Evolutionary conservation across 495 filamentous ascomycete genomes (phyloP).

Genomic region (Elasticomyces elasticus): DNA sequence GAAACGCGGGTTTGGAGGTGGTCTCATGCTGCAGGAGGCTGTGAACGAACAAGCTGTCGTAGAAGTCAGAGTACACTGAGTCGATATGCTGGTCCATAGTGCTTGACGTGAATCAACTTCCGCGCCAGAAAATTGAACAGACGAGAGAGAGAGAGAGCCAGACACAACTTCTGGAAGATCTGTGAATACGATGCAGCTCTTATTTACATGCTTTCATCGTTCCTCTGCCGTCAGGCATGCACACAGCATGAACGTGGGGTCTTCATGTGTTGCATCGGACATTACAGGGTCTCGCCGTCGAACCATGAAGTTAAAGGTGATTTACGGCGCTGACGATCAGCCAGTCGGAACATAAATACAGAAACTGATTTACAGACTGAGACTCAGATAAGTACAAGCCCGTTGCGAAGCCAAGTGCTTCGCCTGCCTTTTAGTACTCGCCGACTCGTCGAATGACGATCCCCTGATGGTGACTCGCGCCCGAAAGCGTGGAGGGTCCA

Average conservation of each 20-base stretch:
- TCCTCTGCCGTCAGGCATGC: not conserved
- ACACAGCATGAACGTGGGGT: not conserved
- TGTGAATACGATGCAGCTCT: not conserved
- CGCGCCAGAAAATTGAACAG: not conserved
- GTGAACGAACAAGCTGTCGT: conserved; percentile 6
- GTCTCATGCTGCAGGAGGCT: conserved; percentile 1
- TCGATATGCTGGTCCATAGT: not conserved
- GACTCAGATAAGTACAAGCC: not conserved
- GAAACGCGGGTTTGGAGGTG: not conserved
- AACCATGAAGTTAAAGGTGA: not conserved
- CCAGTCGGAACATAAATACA: not conserved
- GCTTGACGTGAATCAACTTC: not conserved
- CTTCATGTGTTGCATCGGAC: not conserved
- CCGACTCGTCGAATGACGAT: not conserved
- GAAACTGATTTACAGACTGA: not conserved
- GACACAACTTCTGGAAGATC: not conserved
- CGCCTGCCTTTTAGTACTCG: conserved; percentile 1
- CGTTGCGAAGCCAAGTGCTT: conserved; percentile 1
- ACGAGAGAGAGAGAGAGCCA: not conserved
- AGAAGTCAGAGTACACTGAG: conserved; percentile 3
- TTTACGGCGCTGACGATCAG: not conserved
- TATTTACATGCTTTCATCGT: not conserved
- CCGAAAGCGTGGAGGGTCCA: not conserved
- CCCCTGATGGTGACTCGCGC: not conserved
- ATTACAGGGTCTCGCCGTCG: not conserved